These are phyloP conservation scores for Hymenoscyphus fructigenus DNA, from an alignment of 2,329 filamentous ascomycete genomes.

Conservation along the genomic window DNA sequence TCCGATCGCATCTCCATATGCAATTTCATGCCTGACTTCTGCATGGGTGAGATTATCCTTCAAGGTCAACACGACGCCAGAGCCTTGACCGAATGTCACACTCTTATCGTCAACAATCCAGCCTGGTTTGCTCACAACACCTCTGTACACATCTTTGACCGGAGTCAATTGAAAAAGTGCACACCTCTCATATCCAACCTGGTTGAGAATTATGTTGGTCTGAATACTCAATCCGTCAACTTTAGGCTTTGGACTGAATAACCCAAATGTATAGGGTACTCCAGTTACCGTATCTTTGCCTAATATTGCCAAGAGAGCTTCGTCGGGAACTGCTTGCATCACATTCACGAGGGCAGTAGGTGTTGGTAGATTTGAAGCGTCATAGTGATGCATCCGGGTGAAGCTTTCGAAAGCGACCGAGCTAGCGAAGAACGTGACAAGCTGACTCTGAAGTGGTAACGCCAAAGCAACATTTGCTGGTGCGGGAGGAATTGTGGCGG, in stretches of 20 bases:
- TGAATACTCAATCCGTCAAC: neutral
- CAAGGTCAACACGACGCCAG: neutral
- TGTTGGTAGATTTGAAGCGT: neutral
- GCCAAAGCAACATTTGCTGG: neutral
- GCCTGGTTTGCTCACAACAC: neutral
- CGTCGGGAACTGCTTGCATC: neutral
- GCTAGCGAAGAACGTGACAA: slow-evolving; percentile 3
- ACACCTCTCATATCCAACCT: slow-evolving; percentile 2
- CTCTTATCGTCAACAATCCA: slow-evolving; percentile 6
- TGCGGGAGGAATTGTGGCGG: neutral
- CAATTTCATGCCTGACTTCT: neutral
- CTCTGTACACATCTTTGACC: slow-evolving; percentile 1
- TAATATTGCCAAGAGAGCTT: neutral
- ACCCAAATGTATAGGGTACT: neutral
- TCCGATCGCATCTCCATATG: neutral
- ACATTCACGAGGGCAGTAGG: neutral
- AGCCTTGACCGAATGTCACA: slow-evolving; percentile 4
- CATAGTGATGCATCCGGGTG: neutral
- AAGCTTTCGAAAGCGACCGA: slow-evolving; percentile 2
- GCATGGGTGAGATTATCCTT: neutral
- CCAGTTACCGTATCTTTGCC: neutral
- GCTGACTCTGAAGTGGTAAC: slow-evolving; percentile 6
- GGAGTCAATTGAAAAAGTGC: slow-evolving; percentile 3
- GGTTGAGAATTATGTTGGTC: neutral
- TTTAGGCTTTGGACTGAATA: neutral